A percentile compares a stretch with the other conserved stretches of the same genome.
Conservation (phyloP, 176 grass and related monocot genomes). For the Melocanna baccifera region DNA sequence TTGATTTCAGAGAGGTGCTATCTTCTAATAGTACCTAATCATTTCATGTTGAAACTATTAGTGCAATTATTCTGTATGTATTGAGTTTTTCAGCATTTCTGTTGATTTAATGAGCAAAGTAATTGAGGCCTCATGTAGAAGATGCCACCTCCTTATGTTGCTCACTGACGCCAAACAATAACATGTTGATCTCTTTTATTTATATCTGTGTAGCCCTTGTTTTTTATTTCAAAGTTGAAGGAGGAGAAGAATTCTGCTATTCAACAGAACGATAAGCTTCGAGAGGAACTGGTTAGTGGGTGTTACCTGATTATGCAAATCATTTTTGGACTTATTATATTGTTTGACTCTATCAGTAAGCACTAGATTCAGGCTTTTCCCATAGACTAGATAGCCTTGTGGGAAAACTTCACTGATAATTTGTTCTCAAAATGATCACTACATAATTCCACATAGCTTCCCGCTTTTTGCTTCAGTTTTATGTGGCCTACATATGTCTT, state of each 20-base stretch:
- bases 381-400: not conserved
- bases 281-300: constrained; percentile 68
- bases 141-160: not conserved
- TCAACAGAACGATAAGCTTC: constrained; percentile 73
- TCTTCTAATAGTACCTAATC: not conserved
- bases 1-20: not conserved
- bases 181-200: constrained; percentile 17
- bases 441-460: not conserved
- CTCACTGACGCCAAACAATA: constrained; percentile 12
- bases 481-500: not conserved
- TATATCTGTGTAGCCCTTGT: constrained; percentile 41
- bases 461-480: not conserved
- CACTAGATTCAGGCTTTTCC: not conserved
- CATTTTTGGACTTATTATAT: not conserved
- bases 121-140: not conserved
- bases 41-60: not conserved
- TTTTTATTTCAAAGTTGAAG: constrained; percentile 60
- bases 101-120: not conserved
- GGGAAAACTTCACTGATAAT: not conserved
- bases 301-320: constrained; percentile 23
- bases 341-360: not conserved
- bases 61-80: not conserved
- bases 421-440: not conserved
- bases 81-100: not conserved
- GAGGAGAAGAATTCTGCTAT: constrained; percentile 63